Evolutionary conservation across 75 land plant species (phyloP), one percentile per base, ranked within the genome.

Genomic region (Pinus taeda): DNA sequence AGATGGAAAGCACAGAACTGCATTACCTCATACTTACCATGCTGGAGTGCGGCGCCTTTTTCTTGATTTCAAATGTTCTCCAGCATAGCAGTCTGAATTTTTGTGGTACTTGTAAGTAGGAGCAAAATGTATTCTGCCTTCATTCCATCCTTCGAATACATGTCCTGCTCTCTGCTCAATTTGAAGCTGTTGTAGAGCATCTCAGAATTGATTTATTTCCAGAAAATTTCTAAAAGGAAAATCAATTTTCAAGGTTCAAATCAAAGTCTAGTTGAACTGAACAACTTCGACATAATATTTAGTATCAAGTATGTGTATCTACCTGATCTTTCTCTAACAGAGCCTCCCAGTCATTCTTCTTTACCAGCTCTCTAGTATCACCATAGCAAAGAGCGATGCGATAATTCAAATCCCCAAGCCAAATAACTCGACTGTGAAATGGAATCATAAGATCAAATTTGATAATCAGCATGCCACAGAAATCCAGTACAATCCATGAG

Each of bases 401-500:
- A 80, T 95, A 95, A 79, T 95, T 95, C 79, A 95, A 60, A 75
- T 95, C 97, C n/a, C 98, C 98, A 18, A 95, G 81, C 98, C 98
- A 95, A 66, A 95, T 86, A 15, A 91, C 84, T 15, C 92, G 90
- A 56, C 98, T 94, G 85, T 76, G 36, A 77, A 67, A 69, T 9
- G 49, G 3, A 24, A 77, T 24, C 55, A 42, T 0, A 69, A 69
- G 53, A 21, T 69, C 13, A 69, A 69, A 69, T 20, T 69, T 42
- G 55, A 69, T 69, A 69, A 65, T n/a, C n/a, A 67, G 12, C 45
- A 20, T 17, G 17, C 49, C 49, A 8, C n/a, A 42, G 4, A 69
- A 18, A 69, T 1, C 12, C 13, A 20, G n/a, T 69, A 45, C 24
- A 69, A 69, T 42, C 22, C 33, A 69, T 4, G 14, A 42, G 8